Evolutionary conservation across 148 eudicot genomes (phyloP).

Genomic region (Rhododendron henanense): DNA sequence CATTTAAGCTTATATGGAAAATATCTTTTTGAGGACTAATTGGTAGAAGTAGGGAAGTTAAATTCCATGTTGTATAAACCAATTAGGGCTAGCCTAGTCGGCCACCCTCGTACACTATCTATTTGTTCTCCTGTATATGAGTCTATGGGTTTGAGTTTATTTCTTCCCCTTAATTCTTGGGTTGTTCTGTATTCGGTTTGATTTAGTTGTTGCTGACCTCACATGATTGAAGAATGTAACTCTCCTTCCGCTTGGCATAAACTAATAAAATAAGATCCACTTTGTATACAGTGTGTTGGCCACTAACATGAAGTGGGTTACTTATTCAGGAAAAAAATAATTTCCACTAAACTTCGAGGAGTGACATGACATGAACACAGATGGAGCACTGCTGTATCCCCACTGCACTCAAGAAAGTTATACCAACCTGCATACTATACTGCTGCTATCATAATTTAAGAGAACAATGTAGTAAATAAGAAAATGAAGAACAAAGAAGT

Average conservation of each 20-base stretch:
- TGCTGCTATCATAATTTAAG: not conserved
- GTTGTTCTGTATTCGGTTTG: not conserved
- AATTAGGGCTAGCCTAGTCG: not conserved
- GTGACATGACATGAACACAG: not conserved
- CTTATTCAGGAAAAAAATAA: not conserved
- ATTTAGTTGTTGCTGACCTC: not conserved
- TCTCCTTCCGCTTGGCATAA: not conserved
- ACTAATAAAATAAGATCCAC: not conserved
- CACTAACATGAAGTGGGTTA: not conserved
- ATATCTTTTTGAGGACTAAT: not conserved
- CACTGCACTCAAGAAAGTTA: not conserved
- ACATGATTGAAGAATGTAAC: not conserved
- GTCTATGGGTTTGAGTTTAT: not conserved
- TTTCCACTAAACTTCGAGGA: not conserved
- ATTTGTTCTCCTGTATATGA: not conserved
- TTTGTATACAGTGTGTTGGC: not conserved
- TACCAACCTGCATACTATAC: not conserved
- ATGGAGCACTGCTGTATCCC: constrained; percentile 3
- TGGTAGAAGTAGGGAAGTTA: not conserved
- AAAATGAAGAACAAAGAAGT: not conserved
- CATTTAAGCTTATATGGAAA: not conserved
- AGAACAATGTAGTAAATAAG: not conserved
- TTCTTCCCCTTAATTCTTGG: not conserved
- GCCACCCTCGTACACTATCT: not conserved
- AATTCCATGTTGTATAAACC: not conserved